Evolutionary conservation across 108 stramenopile species (phyloP).

Genomic region (Skeletonema potamos): DNA sequence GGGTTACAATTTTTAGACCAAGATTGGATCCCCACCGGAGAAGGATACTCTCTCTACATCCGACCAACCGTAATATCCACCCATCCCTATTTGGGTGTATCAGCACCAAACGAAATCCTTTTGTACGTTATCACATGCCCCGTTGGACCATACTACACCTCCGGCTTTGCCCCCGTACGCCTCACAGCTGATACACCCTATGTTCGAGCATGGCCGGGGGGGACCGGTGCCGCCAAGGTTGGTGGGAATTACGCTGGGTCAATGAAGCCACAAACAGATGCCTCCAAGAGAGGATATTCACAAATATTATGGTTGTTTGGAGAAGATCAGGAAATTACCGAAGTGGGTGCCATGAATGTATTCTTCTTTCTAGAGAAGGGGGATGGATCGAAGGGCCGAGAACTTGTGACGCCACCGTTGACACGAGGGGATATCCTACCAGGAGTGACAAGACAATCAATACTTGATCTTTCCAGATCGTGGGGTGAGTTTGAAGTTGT

Average conservation of each 20-base stretch:
- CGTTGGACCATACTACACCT: slow-evolving; percentile 92
- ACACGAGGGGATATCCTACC: slow-evolving; percentile 92
- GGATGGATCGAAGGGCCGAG: slow-evolving; percentile 47
- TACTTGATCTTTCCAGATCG: slow-evolving; percentile 71
- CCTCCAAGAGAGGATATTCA: slow-evolving; percentile 75
- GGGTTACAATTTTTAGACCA: too few species aligned
- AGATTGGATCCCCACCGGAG: slow-evolving; percentile 92
- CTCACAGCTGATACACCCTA: slow-evolving; percentile 84
- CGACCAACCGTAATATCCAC: slow-evolving; percentile 95
- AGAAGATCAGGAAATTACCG: slow-evolving; percentile 86
- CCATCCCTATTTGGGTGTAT: slow-evolving; percentile 80
- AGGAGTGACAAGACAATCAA: slow-evolving; percentile 89
- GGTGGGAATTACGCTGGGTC: slow-evolving; percentile 97
- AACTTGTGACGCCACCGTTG: slow-evolving; percentile 93
- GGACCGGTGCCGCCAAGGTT: slow-evolving; percentile 87
- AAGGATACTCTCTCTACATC: slow-evolving; percentile 96
- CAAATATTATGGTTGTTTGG: slow-evolving; percentile 96
- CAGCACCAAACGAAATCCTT: slow-evolving; percentile 65
- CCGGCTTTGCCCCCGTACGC: slow-evolving; percentile 91
- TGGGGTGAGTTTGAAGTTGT: slow-evolving; percentile 85
- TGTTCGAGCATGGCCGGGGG: slow-evolving; percentile 97
- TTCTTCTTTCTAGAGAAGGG: slow-evolving; percentile 82
- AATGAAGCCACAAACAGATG: slow-evolving; percentile 82
- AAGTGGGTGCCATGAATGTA: slow-evolving; percentile 98
- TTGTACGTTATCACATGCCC: slow-evolving; percentile 87